phyloP scores from a whole-genome alignment of 2,329 filamentous ascomycete species.

The Colletotrichum sp. region DNA sequence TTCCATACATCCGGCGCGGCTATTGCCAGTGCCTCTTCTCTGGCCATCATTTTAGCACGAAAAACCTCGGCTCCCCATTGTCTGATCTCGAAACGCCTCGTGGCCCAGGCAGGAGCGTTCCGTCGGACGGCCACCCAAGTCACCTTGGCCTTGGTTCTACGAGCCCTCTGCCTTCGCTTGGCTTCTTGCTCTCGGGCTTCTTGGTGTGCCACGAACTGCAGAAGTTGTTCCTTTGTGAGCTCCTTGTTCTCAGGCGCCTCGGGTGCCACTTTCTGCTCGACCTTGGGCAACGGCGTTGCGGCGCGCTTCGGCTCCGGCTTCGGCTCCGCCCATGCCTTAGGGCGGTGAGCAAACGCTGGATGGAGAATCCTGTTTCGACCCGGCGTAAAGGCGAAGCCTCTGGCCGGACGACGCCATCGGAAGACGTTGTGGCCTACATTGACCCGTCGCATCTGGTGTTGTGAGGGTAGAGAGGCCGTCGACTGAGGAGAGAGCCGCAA shows the following conservation, averaged over 20 bases:
- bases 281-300: background rate
- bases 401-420: background rate
- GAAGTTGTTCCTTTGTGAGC: background rate
- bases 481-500: background rate
- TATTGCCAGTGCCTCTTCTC: background rate
- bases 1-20: background rate
- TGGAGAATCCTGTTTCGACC: background rate
- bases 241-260: background rate
- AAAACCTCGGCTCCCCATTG: background rate
- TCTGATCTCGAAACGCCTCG: background rate
- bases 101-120: background rate
- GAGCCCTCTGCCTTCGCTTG: background rate
- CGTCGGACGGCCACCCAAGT: background rate
- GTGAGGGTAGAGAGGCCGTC: background rate
- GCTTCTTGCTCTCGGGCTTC: background rate
- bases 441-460: background rate
- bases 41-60: background rate
- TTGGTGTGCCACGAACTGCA: background rate
- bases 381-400: background rate
- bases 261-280: background rate
- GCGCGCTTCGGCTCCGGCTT: background rate
- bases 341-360: background rate
- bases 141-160: background rate
- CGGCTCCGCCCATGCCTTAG: background rate
- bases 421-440: background rate